Evolutionary conservation across 2,329 filamentous ascomycete genomes (phyloP).

Genomic region (Phoma herbarum): DNA sequence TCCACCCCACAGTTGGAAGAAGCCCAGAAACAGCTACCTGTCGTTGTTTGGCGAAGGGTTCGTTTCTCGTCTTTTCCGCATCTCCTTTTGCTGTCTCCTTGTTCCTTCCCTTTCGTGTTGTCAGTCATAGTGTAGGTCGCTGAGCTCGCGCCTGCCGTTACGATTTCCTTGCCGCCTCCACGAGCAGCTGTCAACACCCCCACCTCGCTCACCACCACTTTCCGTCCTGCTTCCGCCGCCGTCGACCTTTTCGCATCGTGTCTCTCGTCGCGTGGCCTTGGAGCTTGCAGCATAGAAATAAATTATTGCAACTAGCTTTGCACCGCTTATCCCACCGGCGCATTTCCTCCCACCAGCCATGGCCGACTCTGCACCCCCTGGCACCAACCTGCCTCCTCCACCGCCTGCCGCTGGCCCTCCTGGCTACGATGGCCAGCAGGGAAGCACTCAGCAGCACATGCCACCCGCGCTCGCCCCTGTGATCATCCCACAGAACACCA

Average conservation of each 20-base stretch:
- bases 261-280: slow-evolving; percentile 8
- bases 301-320: slow-evolving; percentile 4
- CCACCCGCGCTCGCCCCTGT: slow-evolving; percentile 84
- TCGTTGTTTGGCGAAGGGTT: slow-evolving; percentile 48
- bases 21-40: slow-evolving; percentile 23
- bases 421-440: slow-evolving; percentile 73
- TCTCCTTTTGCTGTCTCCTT: slow-evolving; percentile 50
- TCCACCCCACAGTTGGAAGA: slow-evolving; percentile 49
- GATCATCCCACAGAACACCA: slow-evolving; percentile 93
- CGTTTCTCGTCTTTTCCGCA: slow-evolving; percentile 46
- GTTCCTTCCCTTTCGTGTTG: slow-evolving; percentile 46
- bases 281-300: slow-evolving; percentile 11
- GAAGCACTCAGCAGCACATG: slow-evolving; percentile 74
- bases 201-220: slow-evolving; percentile 26
- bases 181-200: slow-evolving; percentile 29
- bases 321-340: slow-evolving; percentile 16
- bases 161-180: slow-evolving; percentile 43
- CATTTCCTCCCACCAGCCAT: slow-evolving; percentile 60
- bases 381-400: slow-evolving; percentile 72
- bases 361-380: slow-evolving; percentile 75
- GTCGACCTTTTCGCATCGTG: slow-evolving; percentile 23
- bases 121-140: slow-evolving; percentile 34
- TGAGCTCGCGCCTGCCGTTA: slow-evolving; percentile 35
- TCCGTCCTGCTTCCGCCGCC: slow-evolving; percentile 21
- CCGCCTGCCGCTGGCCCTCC: slow-evolving; percentile 75